phyloP scores from a whole-genome alignment of 1,139 yeast species.

The Saccharomycopsis crataegensis region DNA sequence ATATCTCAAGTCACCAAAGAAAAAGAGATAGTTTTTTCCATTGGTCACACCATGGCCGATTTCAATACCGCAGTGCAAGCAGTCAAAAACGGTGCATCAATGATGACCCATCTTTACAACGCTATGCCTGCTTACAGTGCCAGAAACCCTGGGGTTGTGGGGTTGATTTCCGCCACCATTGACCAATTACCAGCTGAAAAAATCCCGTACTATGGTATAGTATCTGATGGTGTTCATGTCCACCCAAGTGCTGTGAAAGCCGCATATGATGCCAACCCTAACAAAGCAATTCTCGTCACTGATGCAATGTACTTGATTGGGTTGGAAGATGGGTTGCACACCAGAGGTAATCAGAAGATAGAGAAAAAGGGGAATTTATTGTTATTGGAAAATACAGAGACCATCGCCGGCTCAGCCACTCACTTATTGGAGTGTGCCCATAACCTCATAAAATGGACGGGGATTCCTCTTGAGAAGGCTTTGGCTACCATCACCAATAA shows the following conservation, averaged over 20 bases:
- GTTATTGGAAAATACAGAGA: slow-evolving; percentile 47
- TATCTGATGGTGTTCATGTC: slow-evolving; percentile 58
- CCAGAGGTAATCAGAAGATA: slow-evolving; percentile 43
- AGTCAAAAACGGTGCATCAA: slow-evolving; percentile 44
- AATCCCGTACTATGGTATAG: slow-evolving; percentile 49
- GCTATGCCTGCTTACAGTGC: slow-evolving; percentile 68
- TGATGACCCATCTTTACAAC: slow-evolving; percentile 58
- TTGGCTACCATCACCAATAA: slow-evolving; percentile 50
- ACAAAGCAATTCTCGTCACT: slow-evolving; percentile 51
- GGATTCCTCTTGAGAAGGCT: slow-evolving; percentile 45
- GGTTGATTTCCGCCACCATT: slow-evolving; percentile 37
- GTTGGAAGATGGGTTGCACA: slow-evolving; percentile 42
- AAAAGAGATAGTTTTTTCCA: slow-evolving; percentile 38
- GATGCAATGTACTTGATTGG: slow-evolving; percentile 57
- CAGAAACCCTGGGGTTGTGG: slow-evolving; percentile 53
- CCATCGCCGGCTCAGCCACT: slow-evolving; percentile 60
- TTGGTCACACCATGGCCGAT: slow-evolving; percentile 52
- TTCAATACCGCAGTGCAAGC: slow-evolving; percentile 45
- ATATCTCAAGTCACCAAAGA: slow-evolving; percentile 36
- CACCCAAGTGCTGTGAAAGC: slow-evolving; percentile 49
- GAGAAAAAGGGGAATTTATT: slow-evolving; percentile 44
- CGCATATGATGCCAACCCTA: slow-evolving; percentile 49
- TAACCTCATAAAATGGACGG: slow-evolving; percentile 48
- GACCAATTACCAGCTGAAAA: slow-evolving; percentile 21
- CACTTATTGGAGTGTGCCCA: slow-evolving; percentile 48